These are phyloP conservation scores for Colletotrichum endophyticum DNA, from an alignment of 2,329 filamentous ascomycete species.

Conservation along the genomic window DNA sequence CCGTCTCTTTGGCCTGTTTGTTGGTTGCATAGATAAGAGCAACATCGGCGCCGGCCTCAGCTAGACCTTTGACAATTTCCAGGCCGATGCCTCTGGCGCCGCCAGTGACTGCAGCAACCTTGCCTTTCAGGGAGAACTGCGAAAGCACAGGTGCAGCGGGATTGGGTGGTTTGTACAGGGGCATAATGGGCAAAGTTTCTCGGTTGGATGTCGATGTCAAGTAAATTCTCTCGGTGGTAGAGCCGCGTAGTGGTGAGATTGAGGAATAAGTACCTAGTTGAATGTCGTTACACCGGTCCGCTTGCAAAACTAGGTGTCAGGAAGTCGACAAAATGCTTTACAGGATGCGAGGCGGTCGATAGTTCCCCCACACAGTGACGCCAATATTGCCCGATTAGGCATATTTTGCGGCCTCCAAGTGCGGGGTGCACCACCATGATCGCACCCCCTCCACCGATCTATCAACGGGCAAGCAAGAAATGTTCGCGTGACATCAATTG, in stretches of 20 bases:
- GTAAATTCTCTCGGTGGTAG: neutral
- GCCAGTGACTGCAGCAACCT: slow-evolving; percentile 8
- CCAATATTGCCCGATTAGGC: neutral
- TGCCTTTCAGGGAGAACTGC: slow-evolving; percentile 2
- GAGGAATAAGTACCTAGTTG: neutral
- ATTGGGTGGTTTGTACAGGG: neutral
- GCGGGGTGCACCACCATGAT: neutral
- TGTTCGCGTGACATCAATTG: neutral
- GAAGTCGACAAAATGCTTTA: neutral
- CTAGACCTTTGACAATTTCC: neutral
- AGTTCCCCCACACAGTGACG: neutral
- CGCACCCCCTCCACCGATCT: neutral
- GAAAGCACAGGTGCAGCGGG: neutral
- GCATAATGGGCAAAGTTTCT: neutral
- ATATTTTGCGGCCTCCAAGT: neutral
- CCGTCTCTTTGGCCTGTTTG: neutral
- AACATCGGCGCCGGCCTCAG: slow-evolving; percentile 8
- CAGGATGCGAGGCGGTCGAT: neutral
- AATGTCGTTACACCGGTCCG: neutral
- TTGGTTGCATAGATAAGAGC: slow-evolving; percentile 2
- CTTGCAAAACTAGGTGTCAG: neutral
- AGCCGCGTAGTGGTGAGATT: neutral
- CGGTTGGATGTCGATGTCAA: neutral
- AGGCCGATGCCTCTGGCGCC: slow-evolving; percentile 12
- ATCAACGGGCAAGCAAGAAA: neutral